Base-by-base conservation (phyloP, 441 rosid genomes). In the Euphorbia celastroides region DNA sequence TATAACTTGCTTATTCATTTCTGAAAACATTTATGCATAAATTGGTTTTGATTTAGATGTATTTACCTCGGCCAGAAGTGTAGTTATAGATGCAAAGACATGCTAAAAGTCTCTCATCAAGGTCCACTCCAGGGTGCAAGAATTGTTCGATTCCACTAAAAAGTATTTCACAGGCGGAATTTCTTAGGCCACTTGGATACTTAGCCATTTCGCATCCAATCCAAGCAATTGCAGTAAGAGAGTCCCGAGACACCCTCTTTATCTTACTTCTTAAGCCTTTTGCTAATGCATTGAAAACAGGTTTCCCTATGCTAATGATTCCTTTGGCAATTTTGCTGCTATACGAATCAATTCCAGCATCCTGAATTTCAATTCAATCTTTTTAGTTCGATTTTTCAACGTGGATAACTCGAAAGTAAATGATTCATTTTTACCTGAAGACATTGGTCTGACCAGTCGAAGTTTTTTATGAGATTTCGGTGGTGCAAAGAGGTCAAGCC, bases 61-160 rank as follows among this genome's bases (percentile, higher is more conserved):
- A 48, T n/a, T 48, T 84, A 89, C 98, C 97, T 86, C 84, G 90
- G 4, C 93, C 96, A 7, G 97, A 89, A 78, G 93, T 87, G 66
- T 86, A 89, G 77, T 91, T 93, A 67, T 88, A 93, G 82, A 93
- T 83, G 93, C 90, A 88, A 22, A 82, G 68, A 79, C 93, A 89
- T 5, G 93, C 93, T 69, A 91, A 81, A 62, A 93, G 82, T 79
- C 97, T 81, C 69, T 88, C 92, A 75, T 91, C 96, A 56, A 91
- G 87, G 72, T 89, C 92, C 36, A 76, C 51, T 64, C 99, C 97
- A 64, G 99, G 99, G 80, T 93, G 89, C 78, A 93, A 62, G 76
- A 81, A 85, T 50, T 88, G 87, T 74, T 89, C 79, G 32, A 89
- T 74, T 65, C 85, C 95, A 62, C 74, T 79, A 25, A 89, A 81